Conservation (phyloP, 768 basidiomycete species). For the Podaxis sp. region DNA sequence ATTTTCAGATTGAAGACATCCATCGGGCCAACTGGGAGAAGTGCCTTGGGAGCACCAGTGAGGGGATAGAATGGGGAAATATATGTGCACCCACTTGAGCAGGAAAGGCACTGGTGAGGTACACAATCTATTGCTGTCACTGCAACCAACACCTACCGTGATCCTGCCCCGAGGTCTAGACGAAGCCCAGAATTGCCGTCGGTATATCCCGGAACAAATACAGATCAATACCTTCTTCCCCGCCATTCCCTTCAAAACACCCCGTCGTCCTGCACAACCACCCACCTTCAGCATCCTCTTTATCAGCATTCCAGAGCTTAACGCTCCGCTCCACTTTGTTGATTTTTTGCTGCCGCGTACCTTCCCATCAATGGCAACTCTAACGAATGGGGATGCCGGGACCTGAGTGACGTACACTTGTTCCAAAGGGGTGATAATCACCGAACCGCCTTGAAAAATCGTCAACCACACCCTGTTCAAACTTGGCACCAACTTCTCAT, state of each 20-base stretch:
- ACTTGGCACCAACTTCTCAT: not conserved
- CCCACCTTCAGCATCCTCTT: not conserved
- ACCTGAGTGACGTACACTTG: not conserved
- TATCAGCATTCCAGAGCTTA: not conserved
- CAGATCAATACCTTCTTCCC: not conserved
- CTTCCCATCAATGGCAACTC: constrained; percentile 3
- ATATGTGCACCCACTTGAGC: constrained; percentile 1
- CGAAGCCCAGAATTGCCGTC: constrained; percentile 2
- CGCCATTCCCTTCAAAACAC: not conserved
- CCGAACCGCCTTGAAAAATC: not conserved
- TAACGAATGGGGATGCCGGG: not conserved
- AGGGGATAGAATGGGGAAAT: constrained; percentile 2
- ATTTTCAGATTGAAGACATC: constrained; percentile 74
- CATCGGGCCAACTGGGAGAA: constrained; percentile 30
- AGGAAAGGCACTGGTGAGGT: constrained; percentile 1
- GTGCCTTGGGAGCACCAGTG: not conserved
- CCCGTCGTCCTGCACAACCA: not conserved
- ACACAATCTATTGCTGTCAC: constrained; percentile 8
- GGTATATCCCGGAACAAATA: constrained; percentile 8
- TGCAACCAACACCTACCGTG: not conserved
- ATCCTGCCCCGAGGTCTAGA: not conserved
- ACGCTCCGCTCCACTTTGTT: not conserved
- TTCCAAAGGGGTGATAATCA: not conserved
- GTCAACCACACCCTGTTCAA: too few relatives aligned
- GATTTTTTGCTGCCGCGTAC: not conserved